Evolutionary conservation across 352 stramenopile species (phyloP).

Genomic region (Pilasporangium apinafurcum): DNA sequence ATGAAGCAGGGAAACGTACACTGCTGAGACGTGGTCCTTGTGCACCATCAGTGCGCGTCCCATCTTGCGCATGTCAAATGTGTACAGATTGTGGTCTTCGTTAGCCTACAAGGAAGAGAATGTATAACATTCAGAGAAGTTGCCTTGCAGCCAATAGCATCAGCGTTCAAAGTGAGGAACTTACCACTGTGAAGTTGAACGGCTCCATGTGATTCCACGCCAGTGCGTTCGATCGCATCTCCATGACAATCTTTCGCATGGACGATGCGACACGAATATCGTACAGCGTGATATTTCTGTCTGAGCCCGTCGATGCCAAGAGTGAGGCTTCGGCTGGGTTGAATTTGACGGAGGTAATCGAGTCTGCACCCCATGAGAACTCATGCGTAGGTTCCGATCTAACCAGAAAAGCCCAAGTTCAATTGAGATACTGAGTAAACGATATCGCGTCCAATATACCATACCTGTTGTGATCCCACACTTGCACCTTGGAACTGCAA

Average conservation of each 20-base stretch:
- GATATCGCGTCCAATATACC: not conserved
- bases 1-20: slow-evolving; percentile 51
- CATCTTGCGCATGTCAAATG: slow-evolving; percentile 99
- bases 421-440: not conserved
- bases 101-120: slow-evolving; percentile 77
- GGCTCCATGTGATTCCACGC: slow-evolving; percentile 99
- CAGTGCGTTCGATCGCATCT: slow-evolving; percentile 96
- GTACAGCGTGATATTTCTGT: slow-evolving; percentile 92
- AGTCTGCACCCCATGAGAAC: slow-evolving; percentile 93
- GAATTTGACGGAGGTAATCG: slow-evolving; percentile 91
- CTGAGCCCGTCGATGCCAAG: slow-evolving; percentile 93
- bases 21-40: slow-evolving; percentile 97
- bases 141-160: not conserved
- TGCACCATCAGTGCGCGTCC: slow-evolving; percentile 92
- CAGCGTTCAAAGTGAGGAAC: slow-evolving; percentile 7
- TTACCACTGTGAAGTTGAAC: slow-evolving; percentile 97
- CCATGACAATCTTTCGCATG: slow-evolving; percentile 95
- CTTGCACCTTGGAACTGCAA: slow-evolving; percentile 90
- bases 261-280: slow-evolving; percentile 88
- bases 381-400: slow-evolving; percentile 89
- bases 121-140: too few species aligned
- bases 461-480: slow-evolving; percentile 92
- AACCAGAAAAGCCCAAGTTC: not conserved
- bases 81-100: slow-evolving; percentile 99
- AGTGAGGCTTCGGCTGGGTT: slow-evolving; percentile 96